Conservation (phyloP, 1,139 yeast genomes). For the Candida frijolesensis region DNA sequence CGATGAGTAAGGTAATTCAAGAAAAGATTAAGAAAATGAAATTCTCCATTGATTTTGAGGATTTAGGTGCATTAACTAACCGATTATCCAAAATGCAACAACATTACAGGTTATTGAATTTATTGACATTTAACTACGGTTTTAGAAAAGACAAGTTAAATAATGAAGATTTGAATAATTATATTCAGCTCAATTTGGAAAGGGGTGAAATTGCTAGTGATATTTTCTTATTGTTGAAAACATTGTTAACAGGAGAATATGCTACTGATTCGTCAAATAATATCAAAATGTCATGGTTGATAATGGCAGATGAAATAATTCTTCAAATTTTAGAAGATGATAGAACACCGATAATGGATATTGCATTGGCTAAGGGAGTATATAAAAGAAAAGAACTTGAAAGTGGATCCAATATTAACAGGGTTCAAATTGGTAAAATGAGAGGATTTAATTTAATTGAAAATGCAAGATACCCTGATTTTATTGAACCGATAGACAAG, state of each 20-base stretch:
- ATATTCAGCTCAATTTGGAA: constrained; percentile 29
- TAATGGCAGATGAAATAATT: constrained; percentile 55
- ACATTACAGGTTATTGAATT: constrained; percentile 25
- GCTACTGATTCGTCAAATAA: constrained; percentile 18
- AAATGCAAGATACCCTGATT: constrained; percentile 36
- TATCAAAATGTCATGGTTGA: constrained; percentile 49
- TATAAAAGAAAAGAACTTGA: constrained; percentile 52
- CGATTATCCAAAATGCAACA: constrained; percentile 30
- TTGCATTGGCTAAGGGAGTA: constrained; percentile 40
- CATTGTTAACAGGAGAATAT: constrained; percentile 43
- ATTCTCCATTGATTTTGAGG: constrained; percentile 47
- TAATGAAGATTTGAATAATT: constrained; percentile 43
- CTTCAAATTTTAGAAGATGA: constrained; percentile 48
- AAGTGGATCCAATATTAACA: constrained; percentile 45
- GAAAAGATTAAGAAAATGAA: constrained; percentile 43
- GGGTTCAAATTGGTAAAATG: constrained; percentile 46
- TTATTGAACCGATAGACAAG: constrained; percentile 34
- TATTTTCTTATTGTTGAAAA: constrained; percentile 39
- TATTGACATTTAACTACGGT: constrained; percentile 35
- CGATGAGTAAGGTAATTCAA: constrained; percentile 36
- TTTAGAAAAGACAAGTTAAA: constrained; percentile 37
- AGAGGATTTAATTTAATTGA: constrained; percentile 42
- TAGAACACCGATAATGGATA: constrained; percentile 42
- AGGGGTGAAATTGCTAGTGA: constrained; percentile 35
- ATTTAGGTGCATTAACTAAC: constrained; percentile 32